Base-by-base conservation (phyloP, 2,329 filamentous ascomycete genomes). In the Blumeria hordei region DNA sequence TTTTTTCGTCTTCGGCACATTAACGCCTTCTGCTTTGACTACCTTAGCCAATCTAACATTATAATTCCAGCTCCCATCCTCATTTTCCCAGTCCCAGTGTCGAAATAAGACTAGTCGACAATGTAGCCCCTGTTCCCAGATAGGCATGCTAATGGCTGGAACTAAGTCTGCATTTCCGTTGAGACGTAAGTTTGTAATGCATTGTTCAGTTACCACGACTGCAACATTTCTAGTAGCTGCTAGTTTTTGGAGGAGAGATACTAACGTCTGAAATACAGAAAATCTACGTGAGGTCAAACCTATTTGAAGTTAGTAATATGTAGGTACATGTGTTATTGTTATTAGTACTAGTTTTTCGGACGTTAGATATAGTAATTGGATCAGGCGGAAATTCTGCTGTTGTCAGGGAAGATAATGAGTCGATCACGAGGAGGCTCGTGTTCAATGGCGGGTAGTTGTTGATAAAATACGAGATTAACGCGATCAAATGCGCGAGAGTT, bases 91-190 rank as follows among this genome's bases (percentile, higher is more conserved):
- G 54, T 69, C 67, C 76, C 78, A 88, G 68, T 94, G 86, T 62
- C 83, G 76, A 66, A 92, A 94, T 36, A 94, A 67, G 28, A 83
- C 81, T 58, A 94, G 66, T 55, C 87, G 75, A 44, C 79, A 84
- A 58, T 78, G 77, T 39, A 94, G 71, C 35, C 80, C 82, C 59
- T 78, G 79, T 58, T 94, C 88, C 88, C 88, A 95, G 44, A 83
- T 77, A 18, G 73, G 73, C 12, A 83, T 80, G 56, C 82, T 82
- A 58, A 95, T 73, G 43, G 85, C 79, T 14, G 88, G 83, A 54
- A 81, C 75, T 52, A 96, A 70, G 10, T 81, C 76, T 12, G 88
- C 83, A 60, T 73, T 76, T 59, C 70, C 73, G 59, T 75, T 80
- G 3, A 72, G 72, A 58, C 83, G 80, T 69, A 93, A 81, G 60